Evolutionary conservation across 441 rosid genomes (phyloP).

Genomic region (Francoa sonchifolia): DNA sequence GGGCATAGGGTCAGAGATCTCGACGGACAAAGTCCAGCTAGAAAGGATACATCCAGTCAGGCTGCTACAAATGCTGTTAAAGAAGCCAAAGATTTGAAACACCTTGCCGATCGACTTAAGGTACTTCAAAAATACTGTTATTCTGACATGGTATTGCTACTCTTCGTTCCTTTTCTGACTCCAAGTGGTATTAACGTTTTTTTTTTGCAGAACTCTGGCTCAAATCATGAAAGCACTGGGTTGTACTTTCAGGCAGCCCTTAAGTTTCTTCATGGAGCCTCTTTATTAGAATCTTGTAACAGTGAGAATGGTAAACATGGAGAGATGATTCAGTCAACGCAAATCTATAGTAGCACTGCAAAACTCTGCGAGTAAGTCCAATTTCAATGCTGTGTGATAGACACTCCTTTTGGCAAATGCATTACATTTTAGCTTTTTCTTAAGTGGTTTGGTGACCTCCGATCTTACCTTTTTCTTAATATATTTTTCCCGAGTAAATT

Average conservation of each 20-base stretch:
- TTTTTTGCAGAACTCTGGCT: constrained; percentile 43
- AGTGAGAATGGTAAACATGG: constrained; percentile 54
- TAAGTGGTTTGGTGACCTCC: neutral
- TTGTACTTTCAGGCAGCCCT: constrained; percentile 89
- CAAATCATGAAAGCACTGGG: constrained; percentile 44
- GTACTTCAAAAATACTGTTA: constrained; percentile 21
- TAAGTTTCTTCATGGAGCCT: constrained; percentile 87
- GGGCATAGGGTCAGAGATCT: constrained; percentile 40
- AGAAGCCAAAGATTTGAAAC: constrained; percentile 93
- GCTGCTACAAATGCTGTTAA: constrained; percentile 63
- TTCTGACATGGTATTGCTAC: constrained; percentile 11
- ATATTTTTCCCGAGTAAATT: too few species aligned
- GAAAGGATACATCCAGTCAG: constrained; percentile 61
- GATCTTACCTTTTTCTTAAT: too few species aligned
- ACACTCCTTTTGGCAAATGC: too few species aligned
- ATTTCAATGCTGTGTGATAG: neutral
- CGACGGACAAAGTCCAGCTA: constrained; percentile 55
- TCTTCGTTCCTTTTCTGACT: constrained; percentile 7
- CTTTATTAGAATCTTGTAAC: constrained; percentile 57
- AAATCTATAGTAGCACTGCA: constrained; percentile 73
- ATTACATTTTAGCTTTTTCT: too few species aligned
- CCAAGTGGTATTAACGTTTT: constrained; percentile 10
- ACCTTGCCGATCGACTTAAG: constrained; percentile 88
- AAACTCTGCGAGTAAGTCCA: constrained; percentile 89
- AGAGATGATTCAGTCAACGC: constrained; percentile 52